These are phyloP conservation scores for Conticribra guillardii DNA, from an alignment of 108 stramenopile genomes.

Conservation along the genomic window DNA sequence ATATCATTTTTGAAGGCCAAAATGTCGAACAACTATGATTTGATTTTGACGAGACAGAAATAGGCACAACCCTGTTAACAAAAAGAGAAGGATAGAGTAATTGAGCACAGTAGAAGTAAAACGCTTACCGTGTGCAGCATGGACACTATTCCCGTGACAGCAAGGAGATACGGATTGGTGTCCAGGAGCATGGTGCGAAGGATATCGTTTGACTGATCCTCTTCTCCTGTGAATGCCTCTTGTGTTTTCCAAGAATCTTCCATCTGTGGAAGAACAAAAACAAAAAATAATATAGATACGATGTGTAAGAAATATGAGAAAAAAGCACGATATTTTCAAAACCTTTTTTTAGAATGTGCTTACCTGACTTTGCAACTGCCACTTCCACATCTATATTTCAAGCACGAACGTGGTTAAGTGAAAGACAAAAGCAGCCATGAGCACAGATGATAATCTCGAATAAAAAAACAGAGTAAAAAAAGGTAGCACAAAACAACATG, in stretches of 20 bases:
- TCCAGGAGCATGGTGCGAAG: conserved; percentile 63
- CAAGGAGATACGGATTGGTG: conserved; percentile 69
- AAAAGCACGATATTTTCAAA: background rate
- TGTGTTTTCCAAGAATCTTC: conserved; percentile 60
- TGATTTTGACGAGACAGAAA: no score
- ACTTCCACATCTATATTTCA: conserved; percentile 59
- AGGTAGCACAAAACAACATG: background rate
- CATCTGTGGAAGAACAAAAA: conserved; percentile 31
- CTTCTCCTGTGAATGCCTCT: conserved; percentile 61
- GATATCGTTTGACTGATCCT: conserved; percentile 50
- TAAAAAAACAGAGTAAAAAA: background rate
- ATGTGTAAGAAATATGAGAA: background rate
- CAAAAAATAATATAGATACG: background rate
- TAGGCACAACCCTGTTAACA: no score
- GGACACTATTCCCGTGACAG: conserved; percentile 63
- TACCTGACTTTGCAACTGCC: conserved; percentile 58
- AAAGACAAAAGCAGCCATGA: no score
- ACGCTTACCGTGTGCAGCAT: conserved; percentile 74
- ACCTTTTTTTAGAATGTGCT: no score
- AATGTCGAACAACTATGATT: no score
- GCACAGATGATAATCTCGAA: background rate
- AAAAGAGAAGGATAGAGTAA: no score
- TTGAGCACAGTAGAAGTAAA: no score
- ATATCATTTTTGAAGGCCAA: conserved; percentile 91
- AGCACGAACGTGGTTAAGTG: background rate